Percentiles rank a stretch among this genome's conserved stretches.
phyloP scores from a whole-genome alignment of 1,284 basidiomycete genomes.

The Cryptococcus amylolentus region DNA sequence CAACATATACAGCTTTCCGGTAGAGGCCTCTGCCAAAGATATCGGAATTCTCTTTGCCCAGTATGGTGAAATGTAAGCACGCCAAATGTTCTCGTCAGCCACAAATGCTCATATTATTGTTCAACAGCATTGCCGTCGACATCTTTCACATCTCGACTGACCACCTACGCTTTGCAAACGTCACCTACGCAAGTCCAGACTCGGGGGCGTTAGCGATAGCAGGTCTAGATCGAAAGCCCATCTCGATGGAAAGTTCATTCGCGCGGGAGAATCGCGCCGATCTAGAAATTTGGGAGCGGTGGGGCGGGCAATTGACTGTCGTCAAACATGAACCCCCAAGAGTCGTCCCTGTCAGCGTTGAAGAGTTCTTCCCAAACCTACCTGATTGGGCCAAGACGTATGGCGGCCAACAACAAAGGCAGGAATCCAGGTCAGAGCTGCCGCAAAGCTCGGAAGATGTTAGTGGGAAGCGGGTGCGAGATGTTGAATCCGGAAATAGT shows the following conservation, averaged over 20 bases:
- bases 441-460: background rate
- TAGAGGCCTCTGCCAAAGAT: conserved; percentile 40
- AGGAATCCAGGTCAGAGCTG: background rate
- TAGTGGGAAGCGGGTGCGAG: conserved; percentile 1
- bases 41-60: conserved; percentile 48
- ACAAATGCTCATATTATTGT: no score
- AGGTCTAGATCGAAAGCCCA: conserved; percentile 29
- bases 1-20: conserved; percentile 37
- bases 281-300: conserved; percentile 39
- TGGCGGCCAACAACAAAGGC: background rate
- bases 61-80: conserved; percentile 43
- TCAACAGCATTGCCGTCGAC: conserved; percentile 43
- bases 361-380: conserved; percentile 33
- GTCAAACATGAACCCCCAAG: conserved; percentile 36
- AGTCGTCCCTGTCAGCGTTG: conserved; percentile 35
- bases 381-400: conserved; percentile 33
- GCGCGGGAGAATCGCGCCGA: conserved; percentile 30
- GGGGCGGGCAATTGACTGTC: conserved; percentile 35
- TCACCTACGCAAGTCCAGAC: conserved; percentile 34
- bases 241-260: conserved; percentile 27
- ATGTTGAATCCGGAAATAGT: conserved; percentile 11
- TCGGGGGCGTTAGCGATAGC: conserved; percentile 30
- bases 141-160: conserved; percentile 45
- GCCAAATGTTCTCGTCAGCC: background rate
- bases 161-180: conserved; percentile 44